Conservation (phyloP, 192 early-diverging fungal genomes). For the Dissophora ornata region DNA sequence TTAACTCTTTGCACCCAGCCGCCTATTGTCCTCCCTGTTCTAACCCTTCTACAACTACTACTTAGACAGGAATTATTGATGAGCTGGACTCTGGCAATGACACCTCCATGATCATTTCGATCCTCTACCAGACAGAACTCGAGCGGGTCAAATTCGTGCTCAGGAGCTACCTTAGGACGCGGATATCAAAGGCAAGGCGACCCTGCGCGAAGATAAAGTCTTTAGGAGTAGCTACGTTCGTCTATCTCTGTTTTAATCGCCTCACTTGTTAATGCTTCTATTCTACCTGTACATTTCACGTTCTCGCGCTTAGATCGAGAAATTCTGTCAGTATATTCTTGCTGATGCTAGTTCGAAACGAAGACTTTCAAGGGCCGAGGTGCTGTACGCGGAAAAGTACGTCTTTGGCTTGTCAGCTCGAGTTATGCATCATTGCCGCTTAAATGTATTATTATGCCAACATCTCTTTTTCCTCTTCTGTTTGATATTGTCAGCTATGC, state of each 20-base stretch:
- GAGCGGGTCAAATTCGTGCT: slow-evolving; percentile 76
- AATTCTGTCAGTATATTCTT: slow-evolving; percentile 58
- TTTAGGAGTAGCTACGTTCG: not conserved
- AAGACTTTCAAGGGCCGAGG: slow-evolving; percentile 63
- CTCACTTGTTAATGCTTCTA: not conserved
- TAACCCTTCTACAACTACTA: too few species aligned
- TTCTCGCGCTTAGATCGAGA: slow-evolving; percentile 68
- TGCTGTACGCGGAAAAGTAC: slow-evolving; percentile 61
- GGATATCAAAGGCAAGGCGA: slow-evolving; percentile 68
- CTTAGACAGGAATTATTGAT: slow-evolving; percentile 50
- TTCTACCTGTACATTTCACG: not conserved
- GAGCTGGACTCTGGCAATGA: slow-evolving; percentile 44
- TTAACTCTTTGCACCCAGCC: not conserved
- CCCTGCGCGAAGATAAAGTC: not conserved
- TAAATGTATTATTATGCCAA: too few species aligned
- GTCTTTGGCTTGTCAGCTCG: not conserved
- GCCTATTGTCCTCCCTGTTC: too few species aligned
- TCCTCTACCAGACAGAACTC: slow-evolving; percentile 73
- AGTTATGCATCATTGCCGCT: not conserved
- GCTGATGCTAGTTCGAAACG: slow-evolving; percentile 36
- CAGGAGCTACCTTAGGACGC: slow-evolving; percentile 69
- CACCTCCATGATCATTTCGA: slow-evolving; percentile 61
- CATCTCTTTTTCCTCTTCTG: too few species aligned
- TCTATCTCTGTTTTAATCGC: not conserved
- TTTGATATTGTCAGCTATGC: slow-evolving; percentile 55